Percentiles rank a stretch among this genome's conserved stretches.
Evolutionary conservation across 768 basidiomycete genomes (phyloP).

Genomic region (Serendipita sp.): DNA sequence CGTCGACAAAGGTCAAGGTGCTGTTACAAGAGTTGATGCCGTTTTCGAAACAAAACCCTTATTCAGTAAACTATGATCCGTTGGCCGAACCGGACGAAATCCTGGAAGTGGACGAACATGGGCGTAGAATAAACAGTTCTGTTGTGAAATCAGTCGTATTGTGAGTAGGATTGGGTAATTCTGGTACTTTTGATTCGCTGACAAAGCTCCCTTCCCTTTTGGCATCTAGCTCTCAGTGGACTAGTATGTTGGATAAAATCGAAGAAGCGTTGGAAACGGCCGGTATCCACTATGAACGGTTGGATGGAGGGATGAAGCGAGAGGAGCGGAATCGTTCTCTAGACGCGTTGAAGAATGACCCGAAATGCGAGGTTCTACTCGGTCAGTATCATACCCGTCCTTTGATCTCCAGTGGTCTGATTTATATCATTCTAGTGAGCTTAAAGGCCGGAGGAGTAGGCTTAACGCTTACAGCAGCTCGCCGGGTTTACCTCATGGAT

Average conservation of each 20-base stretch:
- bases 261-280: constrained; percentile 76
- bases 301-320: constrained; percentile 97
- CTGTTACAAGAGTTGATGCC: constrained; percentile 64
- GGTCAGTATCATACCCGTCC: neutral
- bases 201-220: neutral
- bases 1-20: constrained; percentile 80
- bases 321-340: constrained; percentile 84
- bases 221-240: constrained; percentile 71
- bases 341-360: constrained; percentile 83
- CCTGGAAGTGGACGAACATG: constrained; percentile 60
- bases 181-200: constrained; percentile 9
- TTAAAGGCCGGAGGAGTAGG: constrained; percentile 96
- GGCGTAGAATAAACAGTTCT: constrained; percentile 51
- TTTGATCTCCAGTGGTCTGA: neutral
- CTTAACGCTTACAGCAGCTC: constrained; percentile 86
- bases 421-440: constrained; percentile 37
- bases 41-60: constrained; percentile 70
- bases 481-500: constrained; percentile 89
- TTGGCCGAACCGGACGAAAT: constrained; percentile 38
- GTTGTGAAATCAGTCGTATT: constrained; percentile 88
- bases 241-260: constrained; percentile 81
- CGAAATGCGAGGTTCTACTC: constrained; percentile 78
- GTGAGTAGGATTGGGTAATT: constrained; percentile 33
- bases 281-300: constrained; percentile 72
- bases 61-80: constrained; percentile 78